Base-by-base conservation (phyloP, 257 asterid species). In the Scutellaria barbata region DNA sequence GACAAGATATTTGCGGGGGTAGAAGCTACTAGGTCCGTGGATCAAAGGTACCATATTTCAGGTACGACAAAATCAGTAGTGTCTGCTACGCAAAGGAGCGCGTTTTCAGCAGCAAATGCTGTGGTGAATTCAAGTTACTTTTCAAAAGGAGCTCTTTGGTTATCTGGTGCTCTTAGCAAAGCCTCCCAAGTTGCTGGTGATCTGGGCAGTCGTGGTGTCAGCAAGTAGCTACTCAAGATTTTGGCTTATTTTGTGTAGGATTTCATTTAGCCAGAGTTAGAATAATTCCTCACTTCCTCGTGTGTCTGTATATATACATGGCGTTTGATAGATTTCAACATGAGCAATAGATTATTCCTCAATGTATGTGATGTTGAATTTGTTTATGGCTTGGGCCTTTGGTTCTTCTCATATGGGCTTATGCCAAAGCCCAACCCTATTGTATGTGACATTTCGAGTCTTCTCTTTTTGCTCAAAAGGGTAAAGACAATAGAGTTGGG, bases 181-280 rank as follows among this genome's bases (percentile, higher is more conserved):
- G 97, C 98, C 6, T 86, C 98, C 11, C 90, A 87, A 62, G 89
- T 74, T 66, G 92, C 98, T 14, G 89, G 85, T 37, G 96, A 90
- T 60, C 72, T 93, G 79, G 97, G 95, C 47, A 80, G 72, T 54
- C 94, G 80, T 17, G 84, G 81, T 42, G 78, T 16, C 9, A 45
- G 63, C 65, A 80, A 80, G 72, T 56, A 14, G 66, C 7, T n/a
- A 25, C 39, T 79, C 69, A 77, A 42, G 51, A 64, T 45, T 9
- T 33, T 59, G 33, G 13, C 40, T 7, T 22, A 0, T 30, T 22
- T 66, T 33, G n/a, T 48, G 20, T 48, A 46, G 59, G 14, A 48
- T 5, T 61, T 16, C 13, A 12, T 10, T 3, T 47, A 13, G 22
- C 20, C 0, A 1, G 14, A 14, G 2, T 11, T 86, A 77, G 81